Evolutionary conservation across 2,329 filamentous ascomycete genomes (phyloP), one percentile per base, ranked within the genome.

Genomic region (Apiospora marii): DNA sequence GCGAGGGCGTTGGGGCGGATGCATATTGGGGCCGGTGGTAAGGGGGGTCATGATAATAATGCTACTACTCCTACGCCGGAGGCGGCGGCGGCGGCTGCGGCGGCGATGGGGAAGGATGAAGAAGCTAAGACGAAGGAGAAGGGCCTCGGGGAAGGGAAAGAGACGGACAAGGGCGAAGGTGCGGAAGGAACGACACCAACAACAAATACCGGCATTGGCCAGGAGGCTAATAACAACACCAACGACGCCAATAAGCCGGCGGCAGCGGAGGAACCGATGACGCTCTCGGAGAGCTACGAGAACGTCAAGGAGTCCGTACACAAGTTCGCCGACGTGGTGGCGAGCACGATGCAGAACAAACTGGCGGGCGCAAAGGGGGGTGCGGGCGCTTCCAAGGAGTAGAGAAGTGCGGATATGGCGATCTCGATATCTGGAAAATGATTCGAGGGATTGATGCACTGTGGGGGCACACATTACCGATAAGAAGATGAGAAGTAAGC

Each of bases 241-340:
- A 58, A 24, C 24, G 8, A 13, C 61, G 13, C n/a, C 27, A 48
- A 37, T 30, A 53, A 51, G 61, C 13, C 30, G 70, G 61, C 53
- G 19, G 71, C 61, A 30, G 73, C 74, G 13, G 44, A 72, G 8
- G 0, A 73, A 27, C 43, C 71, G 53, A 30, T 37, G 43, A 73
- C 68, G 34, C 46, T 41, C 34, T 53, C 70, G 10, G 74, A 72
- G 44, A 70, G 73, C 58, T 70, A 77, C 22, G 76, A 75, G 8
- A 71, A 72, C n/a, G 68, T 78, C 27, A 75, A 75, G 43, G 71
- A 74, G 22, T 73, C 75, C 8, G 78, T 76, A 46, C 77, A 79
- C 37, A 78, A 73, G 44, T 80, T 82, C 46, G 80, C 80, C 2
- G 78, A 82, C 64, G 64, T 82, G 19, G 80, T 82, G 14, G 73